These are phyloP conservation scores for Apophysomyces trapeziformis DNA, from an alignment of 371 early-diverging fungal species.

Conservation along the genomic window DNA sequence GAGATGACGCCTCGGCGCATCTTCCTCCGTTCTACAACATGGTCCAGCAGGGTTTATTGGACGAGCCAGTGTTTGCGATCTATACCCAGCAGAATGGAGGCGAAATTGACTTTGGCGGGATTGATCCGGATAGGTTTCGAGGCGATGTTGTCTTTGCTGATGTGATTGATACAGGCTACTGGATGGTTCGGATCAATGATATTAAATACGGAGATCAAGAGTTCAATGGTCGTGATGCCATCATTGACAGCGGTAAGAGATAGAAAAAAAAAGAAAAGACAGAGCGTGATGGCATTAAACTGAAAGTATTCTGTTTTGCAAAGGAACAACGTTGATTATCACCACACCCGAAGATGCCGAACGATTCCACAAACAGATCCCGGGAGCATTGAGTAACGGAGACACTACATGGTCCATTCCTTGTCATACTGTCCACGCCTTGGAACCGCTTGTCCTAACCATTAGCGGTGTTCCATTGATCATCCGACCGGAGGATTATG, in stretches of 20 bases:
- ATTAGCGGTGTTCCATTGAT: conserved; percentile 54
- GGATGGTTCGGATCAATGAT: conserved; percentile 72
- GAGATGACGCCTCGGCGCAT: conserved; percentile 19
- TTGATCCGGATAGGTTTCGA: conserved; percentile 55
- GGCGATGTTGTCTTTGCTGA: conserved; percentile 67
- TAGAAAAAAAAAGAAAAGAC: neutral
- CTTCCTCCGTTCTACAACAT: conserved; percentile 73
- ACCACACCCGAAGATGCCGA: conserved; percentile 69
- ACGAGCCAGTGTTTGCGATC: conserved; percentile 75
- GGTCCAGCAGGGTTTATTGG: conserved; percentile 64
- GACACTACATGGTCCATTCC: conserved; percentile 56
- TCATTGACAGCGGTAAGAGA: conserved; percentile 58
- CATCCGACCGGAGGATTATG: conserved; percentile 60
- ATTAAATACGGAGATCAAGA: conserved; percentile 42
- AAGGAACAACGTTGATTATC: conserved; percentile 75
- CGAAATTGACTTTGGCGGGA: conserved; percentile 72
- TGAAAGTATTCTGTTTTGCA: neutral
- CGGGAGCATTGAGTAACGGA: conserved; percentile 64
- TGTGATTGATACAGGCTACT: conserved; percentile 74
- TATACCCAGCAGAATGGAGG: conserved; percentile 62
- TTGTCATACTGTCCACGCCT: conserved; percentile 52
- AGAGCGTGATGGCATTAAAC: neutral
- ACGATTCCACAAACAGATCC: conserved; percentile 63
- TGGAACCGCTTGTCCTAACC: conserved; percentile 48
- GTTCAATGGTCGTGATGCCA: conserved; percentile 43